Conservation (phyloP, 345 rosid species). For the Melaleuca quinquenervia region DNA sequence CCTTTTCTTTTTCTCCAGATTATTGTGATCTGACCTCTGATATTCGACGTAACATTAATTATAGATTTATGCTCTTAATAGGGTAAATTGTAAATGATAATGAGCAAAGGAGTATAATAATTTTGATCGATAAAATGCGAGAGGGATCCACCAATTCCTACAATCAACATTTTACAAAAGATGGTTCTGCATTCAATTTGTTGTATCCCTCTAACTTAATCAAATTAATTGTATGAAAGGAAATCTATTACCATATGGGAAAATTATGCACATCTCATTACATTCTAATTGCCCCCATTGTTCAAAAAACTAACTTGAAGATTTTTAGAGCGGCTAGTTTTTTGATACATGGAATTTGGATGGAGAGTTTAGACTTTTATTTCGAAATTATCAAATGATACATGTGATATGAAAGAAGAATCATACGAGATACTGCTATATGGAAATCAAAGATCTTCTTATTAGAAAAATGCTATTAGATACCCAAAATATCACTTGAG, state of each 20-base stretch:
- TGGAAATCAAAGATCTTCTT: background rate
- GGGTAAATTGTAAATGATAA: background rate
- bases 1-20: background rate
- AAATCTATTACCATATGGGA: background rate
- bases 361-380: background rate
- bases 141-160: background rate
- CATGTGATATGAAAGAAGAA: background rate
- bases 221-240: background rate
- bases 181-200: background rate
- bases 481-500: background rate
- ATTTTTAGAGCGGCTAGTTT: background rate
- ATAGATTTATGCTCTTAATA: background rate
- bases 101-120: background rate
- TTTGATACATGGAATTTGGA: background rate
- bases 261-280: background rate
- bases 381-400: background rate
- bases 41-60: background rate
- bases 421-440: background rate
- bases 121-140: background rate
- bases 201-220: background rate
- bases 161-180: background rate
- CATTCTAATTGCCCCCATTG: background rate
- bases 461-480: background rate
- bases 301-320: background rate
- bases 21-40: background rate